Evolutionary conservation across 805 yeast species (phyloP).

Genomic region (Wickerhamiella occidentalis): DNA sequence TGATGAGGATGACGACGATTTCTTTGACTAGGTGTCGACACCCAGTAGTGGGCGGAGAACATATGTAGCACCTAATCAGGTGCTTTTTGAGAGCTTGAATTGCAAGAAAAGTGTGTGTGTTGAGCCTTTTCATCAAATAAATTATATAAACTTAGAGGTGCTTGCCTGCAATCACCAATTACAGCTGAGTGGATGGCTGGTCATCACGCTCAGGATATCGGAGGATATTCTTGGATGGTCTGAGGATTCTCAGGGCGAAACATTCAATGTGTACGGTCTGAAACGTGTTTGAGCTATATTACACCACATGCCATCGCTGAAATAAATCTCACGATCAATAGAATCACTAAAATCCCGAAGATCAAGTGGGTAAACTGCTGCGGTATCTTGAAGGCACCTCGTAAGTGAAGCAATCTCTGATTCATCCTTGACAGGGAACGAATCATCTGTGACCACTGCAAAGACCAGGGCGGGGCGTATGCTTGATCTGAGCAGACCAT

Average conservation of each 20-base stretch:
- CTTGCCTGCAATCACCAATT: background rate
- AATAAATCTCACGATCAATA: conserved; percentile 4
- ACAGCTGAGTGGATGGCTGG: too few species aligned
- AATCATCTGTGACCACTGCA: conserved; percentile 1
- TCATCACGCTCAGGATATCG: too few species aligned
- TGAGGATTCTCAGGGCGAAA: too few species aligned
- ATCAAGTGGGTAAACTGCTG: conserved; percentile 2
- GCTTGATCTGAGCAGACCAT: background rate
- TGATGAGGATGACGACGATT: conserved; percentile 30
- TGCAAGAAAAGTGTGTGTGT: too few species aligned
- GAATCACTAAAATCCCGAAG: background rate
- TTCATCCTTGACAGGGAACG: background rate
- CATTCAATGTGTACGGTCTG: background rate
- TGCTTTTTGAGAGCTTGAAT: too few species aligned
- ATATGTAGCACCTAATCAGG: too few species aligned
- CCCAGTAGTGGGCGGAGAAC: too few species aligned
- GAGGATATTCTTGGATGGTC: too few species aligned
- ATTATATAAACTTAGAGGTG: background rate
- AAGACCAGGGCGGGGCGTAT: background rate
- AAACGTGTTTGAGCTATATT: conserved; percentile 7
- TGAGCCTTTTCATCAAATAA: too few species aligned
- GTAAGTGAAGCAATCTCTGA: background rate
- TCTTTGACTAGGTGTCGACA: conserved; percentile 36
- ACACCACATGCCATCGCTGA: conserved; percentile 9
- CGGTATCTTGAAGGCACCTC: conserved; percentile 6